phyloP scores from a whole-genome alignment of 345 rosid genomes.

The Laguncularia racemosa region DNA sequence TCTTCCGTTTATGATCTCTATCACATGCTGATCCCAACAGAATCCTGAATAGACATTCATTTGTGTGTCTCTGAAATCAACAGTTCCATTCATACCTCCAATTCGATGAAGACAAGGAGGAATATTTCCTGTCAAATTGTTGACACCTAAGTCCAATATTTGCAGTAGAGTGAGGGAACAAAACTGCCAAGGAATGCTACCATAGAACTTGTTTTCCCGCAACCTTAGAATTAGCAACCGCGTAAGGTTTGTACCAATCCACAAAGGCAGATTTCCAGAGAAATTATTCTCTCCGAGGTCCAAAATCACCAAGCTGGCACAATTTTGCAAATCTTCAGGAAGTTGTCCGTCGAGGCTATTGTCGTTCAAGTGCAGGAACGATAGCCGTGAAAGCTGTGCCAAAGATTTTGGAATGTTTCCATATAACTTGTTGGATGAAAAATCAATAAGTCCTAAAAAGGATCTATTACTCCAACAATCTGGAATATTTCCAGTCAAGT shows the following conservation, averaged over 20 bases:
- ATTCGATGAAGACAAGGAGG: no score
- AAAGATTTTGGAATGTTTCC: conserved; percentile 2
- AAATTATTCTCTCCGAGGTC: conserved; percentile 9
- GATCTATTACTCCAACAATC: conserved; percentile 3
- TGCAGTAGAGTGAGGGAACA: no score
- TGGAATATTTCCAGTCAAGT: background rate
- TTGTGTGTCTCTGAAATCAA: background rate
- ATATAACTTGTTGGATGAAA: background rate
- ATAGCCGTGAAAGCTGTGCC: background rate
- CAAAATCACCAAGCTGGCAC: background rate
- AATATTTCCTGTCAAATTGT: no score
- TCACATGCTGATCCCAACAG: background rate
- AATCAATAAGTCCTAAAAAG: background rate
- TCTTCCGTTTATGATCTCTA: conserved; percentile 3
- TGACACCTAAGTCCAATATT: no score
- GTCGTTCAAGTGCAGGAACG: background rate
- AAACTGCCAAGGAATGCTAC: no score
- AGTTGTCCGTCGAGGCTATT: conserved; percentile 5
- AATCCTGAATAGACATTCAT: no score
- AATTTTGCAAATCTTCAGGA: background rate
- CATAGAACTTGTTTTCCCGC: no score
- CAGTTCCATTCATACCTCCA: no score
- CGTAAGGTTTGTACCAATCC: background rate
- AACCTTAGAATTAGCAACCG: background rate
- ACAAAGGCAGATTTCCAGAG: background rate